Evolutionary conservation across 2,329 filamentous ascomycete genomes (phyloP).

Genomic region (Grosmannia penicillata): DNA sequence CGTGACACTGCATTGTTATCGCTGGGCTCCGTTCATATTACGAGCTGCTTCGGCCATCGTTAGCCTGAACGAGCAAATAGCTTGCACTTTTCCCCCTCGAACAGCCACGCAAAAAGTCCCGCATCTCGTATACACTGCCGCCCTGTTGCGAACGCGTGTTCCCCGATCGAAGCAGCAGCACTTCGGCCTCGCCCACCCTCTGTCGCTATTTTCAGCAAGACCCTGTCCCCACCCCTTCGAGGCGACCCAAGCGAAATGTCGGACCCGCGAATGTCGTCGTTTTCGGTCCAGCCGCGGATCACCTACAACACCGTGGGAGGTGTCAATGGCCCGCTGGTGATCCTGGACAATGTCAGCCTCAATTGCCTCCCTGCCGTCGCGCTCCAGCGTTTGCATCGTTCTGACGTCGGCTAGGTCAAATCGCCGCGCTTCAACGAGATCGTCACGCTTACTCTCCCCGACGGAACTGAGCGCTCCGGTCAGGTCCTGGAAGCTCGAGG

Average conservation of each 20-base stretch:
- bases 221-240: neutral
- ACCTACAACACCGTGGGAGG: conserved; percentile 97
- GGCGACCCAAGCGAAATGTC: conserved; percentile 21
- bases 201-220: neutral
- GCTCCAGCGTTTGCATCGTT: conserved; percentile 3
- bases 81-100: conserved; percentile 2
- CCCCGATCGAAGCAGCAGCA: neutral
- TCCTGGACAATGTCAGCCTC: conserved; percentile 74
- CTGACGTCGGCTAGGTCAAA: conserved; percentile 57
- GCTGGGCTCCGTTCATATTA: too few species aligned
- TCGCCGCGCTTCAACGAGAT: conserved; percentile 97
- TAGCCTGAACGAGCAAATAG: conserved; percentile 2
- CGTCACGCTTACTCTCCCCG: conserved; percentile 84
- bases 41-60: too few species aligned
- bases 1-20: neutral
- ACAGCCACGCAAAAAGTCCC: conserved; percentile 4
- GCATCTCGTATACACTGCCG: neutral
- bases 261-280: conserved; percentile 44
- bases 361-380: conserved; percentile 1
- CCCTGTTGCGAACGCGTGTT: neutral
- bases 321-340: conserved; percentile 94
- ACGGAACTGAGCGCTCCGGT: conserved; percentile 85
- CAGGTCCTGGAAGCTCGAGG: conserved; percentile 97
- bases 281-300: conserved; percentile 47
- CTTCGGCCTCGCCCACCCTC: neutral